Percentiles rank a stretch among this genome's conserved stretches.
phyloP scores from a whole-genome alignment of 2,329 filamentous ascomycete genomes.

The Penicillium sp. region DNA sequence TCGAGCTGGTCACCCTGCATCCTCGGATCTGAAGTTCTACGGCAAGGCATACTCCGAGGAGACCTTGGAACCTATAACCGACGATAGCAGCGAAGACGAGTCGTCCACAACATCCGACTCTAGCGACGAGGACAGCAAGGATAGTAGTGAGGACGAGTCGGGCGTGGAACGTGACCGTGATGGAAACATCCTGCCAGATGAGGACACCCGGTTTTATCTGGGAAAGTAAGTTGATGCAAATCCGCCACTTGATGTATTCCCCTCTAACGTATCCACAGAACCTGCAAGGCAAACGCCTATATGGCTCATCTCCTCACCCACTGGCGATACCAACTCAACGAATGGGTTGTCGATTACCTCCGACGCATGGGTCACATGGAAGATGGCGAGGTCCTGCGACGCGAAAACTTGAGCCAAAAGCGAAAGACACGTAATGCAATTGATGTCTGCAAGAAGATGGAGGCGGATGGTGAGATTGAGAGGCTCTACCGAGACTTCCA shows the following conservation, averaged over 20 bases:
- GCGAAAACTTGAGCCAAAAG: conserved; percentile 66
- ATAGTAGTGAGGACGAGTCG: conserved; percentile 34
- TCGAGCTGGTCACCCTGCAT: conserved; percentile 70
- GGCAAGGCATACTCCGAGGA: conserved; percentile 71
- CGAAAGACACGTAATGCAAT: conserved; percentile 67
- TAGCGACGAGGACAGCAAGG: conserved; percentile 1
- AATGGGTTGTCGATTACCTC: conserved; percentile 71
- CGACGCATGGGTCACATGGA: conserved; percentile 63
- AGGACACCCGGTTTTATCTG: conserved; percentile 57
- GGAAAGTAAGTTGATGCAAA: conserved; percentile 51
- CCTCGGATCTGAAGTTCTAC: conserved; percentile 65
- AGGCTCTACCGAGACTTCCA: conserved; percentile 71
- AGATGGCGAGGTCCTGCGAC: conserved; percentile 63
- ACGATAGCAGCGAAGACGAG: conserved; percentile 54
- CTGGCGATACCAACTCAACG: conserved; percentile 76
- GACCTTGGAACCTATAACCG: conserved; percentile 67
- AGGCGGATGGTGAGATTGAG: conserved; percentile 62
- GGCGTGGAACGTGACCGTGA: conserved; percentile 49
- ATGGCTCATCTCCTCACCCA: conserved; percentile 75
- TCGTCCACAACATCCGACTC: neutral
- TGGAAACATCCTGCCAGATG: conserved; percentile 54
- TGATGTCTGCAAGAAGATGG: conserved; percentile 69
- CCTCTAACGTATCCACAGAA: conserved; percentile 35
- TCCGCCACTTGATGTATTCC: neutral
- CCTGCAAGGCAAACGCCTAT: conserved; percentile 69